Evolutionary conservation across 257 asterid species (phyloP), one percentile per base, ranked within the genome.

Genomic region (Nicotiana paniculata): DNA sequence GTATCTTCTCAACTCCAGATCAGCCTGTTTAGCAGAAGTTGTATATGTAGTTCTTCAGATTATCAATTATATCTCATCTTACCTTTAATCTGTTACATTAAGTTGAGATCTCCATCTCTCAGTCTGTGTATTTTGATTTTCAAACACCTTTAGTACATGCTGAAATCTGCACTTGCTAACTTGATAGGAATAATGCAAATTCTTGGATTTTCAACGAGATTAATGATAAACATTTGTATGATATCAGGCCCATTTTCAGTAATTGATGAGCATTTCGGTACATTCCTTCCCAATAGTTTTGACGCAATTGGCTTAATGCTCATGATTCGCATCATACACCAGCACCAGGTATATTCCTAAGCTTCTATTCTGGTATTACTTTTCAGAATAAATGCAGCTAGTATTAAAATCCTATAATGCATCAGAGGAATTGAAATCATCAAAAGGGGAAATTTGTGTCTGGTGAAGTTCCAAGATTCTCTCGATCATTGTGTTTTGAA

Each of bases 231-330:
- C 55, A 61, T 72, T 77, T 77, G 53, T 83, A 64, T 75, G 30
- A 9, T 81, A 68, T 80, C 93, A 94, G 99, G 99, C 62, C 98
- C 98, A 55, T 91, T 96, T 86, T 79, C 93, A 28, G 98, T 96
- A 67, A 91, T 94, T 84, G 98, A 96, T 21, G 99, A 96, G 80
- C 99, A 92, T 87, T 87, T 96, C 82, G 90, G 90, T 88, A 85
- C 93, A 32, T 85, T 94, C 80, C 98, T 96, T 83, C 93, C 97
- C 58, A 96, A 92, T 87, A 93, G 93, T 88, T 94, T 87, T 86
- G 99, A 96, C 81, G 99, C 99, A 30, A 96, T 94, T 87, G 99
- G 98, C 81, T 87, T 94, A 85, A 92, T 96, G 99, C 97, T 94
- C 87, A 93, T 96, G 99, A 96, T 96, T 83, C 97, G 99, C 79